phyloP scores from a whole-genome alignment of 257 asterid species.

The Ilex asprella region DNA sequence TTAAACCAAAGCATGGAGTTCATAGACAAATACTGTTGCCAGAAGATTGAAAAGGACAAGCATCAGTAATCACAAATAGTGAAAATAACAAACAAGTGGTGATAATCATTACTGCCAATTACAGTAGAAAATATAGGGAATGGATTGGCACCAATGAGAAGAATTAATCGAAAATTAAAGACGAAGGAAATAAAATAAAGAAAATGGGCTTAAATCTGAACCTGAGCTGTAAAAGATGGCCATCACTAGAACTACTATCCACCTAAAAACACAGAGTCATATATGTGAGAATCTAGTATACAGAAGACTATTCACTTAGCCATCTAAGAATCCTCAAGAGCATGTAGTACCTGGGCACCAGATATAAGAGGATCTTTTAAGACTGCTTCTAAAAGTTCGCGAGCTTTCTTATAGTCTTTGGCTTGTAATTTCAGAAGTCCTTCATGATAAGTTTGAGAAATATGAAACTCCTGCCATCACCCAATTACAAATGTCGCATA shows the following conservation, averaged over 20 bases:
- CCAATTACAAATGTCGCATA: conserved; percentile 5
- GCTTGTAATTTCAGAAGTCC: conserved; percentile 82
- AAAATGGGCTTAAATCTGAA: conserved; percentile 20
- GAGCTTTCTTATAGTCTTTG: conserved; percentile 80
- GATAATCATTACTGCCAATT: too few relatives aligned
- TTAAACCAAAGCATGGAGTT: too few relatives aligned
- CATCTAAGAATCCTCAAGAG: conserved; percentile 8
- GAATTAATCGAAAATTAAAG: too few relatives aligned
- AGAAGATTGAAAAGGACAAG: too few relatives aligned
- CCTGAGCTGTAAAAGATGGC: conserved; percentile 97
- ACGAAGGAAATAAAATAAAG: too few relatives aligned
- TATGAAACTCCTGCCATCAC: conserved; percentile 68
- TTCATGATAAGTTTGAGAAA: conserved; percentile 85
- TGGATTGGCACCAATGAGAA: background rate
- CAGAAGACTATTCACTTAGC: conserved; percentile 1
- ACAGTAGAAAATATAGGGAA: too few relatives aligned
- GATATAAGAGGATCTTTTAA: conserved; percentile 80
- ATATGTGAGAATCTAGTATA: conserved; percentile 13
- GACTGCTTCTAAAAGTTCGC: conserved; percentile 68
- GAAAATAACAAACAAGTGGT: too few relatives aligned
- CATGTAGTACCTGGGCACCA: conserved; percentile 58
- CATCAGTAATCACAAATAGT: too few relatives aligned
- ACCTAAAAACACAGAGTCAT: conserved; percentile 42
- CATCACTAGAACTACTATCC: conserved; percentile 63
- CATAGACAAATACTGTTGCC: too few relatives aligned